Evolutionary conservation across 2,329 filamentous ascomycete genomes (phyloP), one percentile per base, ranked within the genome.

Genomic region (Curvularia sp.): DNA sequence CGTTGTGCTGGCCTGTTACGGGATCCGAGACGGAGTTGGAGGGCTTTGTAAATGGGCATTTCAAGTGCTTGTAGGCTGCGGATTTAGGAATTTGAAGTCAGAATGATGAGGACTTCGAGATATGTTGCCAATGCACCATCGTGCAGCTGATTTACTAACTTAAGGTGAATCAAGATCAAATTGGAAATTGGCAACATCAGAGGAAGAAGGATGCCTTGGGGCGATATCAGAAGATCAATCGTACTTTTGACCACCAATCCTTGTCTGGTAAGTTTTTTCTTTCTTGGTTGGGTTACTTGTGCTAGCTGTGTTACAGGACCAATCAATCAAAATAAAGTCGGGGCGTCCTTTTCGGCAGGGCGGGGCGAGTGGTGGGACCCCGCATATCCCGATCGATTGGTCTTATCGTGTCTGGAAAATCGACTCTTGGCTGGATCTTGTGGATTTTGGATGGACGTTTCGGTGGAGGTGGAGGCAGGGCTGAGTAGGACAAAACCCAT

Each of bases 331-430:
- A 58, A 62, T 36, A 57, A 57, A 57, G 48, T 27, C 39, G 55
- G 50, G 61, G 58, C 60, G 56, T 64, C 56, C 59, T 64, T 59
- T 46, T 60, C 58, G 54, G 55, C 55, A 62, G 56, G 54, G 61
- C 58, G 63, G 61, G 56, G 54, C 34, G 45, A 50, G 56, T 64
- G 47, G 57, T 60, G 50, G 57, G 59, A 60, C 61, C 47, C 58
- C 53, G 55, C 59, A 49, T 18, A 53, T 41, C 9, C 12, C 23
- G 23, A 30, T 50, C 32, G 15, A 51, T n/a, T 30, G 19, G 46
- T 49, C 45, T 15, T 9, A 30, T 25, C 15, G 48, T 21, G 3
- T 7, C 6, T 47, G 3, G 27, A 34, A 13, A 21, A 55, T 43
- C 19, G 2, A 12, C 23, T 4, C 2, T 47, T 19, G 27, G 7